phyloP scores from a whole-genome alignment of 2,329 filamentous ascomycete species.

The Aureobasidium sp. region DNA sequence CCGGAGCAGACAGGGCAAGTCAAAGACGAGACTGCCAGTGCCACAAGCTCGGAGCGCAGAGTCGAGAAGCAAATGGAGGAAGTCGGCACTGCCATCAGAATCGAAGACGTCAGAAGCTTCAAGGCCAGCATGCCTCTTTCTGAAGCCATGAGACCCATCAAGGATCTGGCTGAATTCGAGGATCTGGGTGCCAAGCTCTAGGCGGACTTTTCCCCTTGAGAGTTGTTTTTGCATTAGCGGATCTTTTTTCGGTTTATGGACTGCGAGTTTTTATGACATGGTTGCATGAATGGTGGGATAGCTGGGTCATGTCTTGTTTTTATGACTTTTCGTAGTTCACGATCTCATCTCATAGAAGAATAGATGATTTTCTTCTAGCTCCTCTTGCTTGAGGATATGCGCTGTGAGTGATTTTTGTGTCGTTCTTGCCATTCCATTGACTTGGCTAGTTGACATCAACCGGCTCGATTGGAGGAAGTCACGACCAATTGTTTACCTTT shows the following conservation, averaged over 20 bases:
- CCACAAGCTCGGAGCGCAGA: constrained; percentile 19
- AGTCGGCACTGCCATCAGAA: constrained; percentile 40
- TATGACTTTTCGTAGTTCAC: background rate
- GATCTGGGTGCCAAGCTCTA: constrained; percentile 73
- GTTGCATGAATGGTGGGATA: constrained; percentile 7
- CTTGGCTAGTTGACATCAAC: background rate
- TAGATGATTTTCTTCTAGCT: background rate
- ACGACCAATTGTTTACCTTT: background rate
- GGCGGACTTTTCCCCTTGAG: background rate
- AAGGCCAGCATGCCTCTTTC: constrained; percentile 70
- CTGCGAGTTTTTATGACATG: constrained; percentile 4
- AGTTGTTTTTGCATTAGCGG: background rate
- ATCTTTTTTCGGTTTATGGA: background rate
- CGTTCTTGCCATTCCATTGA: background rate
- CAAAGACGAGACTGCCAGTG: constrained; percentile 20
- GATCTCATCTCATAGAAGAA: background rate
- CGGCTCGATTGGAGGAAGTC: background rate
- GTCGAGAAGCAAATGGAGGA: constrained; percentile 30
- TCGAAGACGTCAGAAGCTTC: constrained; percentile 73
- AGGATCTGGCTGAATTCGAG: constrained; percentile 76
- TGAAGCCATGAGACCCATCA: constrained; percentile 63
- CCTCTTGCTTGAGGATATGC: background rate
- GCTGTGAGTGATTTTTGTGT: background rate
- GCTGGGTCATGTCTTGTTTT: constrained; percentile 8
- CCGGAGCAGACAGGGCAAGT: constrained; percentile 33